Evolutionary conservation across 176 grass and related monocot species (phyloP).

Genomic region (Zoysia pacifica): DNA sequence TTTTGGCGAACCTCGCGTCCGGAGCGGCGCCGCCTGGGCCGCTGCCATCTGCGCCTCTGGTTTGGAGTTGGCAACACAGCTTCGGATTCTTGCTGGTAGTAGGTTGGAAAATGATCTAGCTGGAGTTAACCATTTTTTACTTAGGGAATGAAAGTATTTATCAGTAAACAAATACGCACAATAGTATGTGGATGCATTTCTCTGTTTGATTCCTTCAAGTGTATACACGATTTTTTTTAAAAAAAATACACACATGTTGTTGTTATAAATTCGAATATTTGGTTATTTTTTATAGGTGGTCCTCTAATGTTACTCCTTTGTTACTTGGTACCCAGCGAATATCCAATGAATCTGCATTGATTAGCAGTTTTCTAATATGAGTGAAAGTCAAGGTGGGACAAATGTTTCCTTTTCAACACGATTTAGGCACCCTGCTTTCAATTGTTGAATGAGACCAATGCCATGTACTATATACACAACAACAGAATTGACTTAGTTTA

Average conservation of each 20-base stretch:
- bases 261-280: too few relatives aligned
- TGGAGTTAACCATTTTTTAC: background rate
- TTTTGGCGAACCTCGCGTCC: slow-evolving; percentile 34
- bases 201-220: too few relatives aligned
- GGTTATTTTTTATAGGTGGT: background rate
- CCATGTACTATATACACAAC: too few relatives aligned
- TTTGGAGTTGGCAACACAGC: background rate
- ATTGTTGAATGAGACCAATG: background rate
- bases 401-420: background rate
- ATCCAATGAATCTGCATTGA: background rate
- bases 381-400: background rate
- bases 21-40: background rate
- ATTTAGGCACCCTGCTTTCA: background rate
- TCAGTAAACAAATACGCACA: too few relatives aligned
- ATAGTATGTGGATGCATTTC: too few relatives aligned
- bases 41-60: background rate
- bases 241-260: too few relatives aligned
- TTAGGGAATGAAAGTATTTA: background rate
- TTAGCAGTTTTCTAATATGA: background rate
- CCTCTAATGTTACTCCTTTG: background rate
- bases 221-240: too few relatives aligned
- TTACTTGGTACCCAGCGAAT: background rate
- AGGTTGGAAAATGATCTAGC: background rate
- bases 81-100: background rate
- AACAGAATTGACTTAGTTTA: background rate